Percentiles rank a stretch among this genome's conserved stretches.
phyloP scores from a whole-genome alignment of 805 yeast species.

The Saccharomyces mikatae region DNA sequence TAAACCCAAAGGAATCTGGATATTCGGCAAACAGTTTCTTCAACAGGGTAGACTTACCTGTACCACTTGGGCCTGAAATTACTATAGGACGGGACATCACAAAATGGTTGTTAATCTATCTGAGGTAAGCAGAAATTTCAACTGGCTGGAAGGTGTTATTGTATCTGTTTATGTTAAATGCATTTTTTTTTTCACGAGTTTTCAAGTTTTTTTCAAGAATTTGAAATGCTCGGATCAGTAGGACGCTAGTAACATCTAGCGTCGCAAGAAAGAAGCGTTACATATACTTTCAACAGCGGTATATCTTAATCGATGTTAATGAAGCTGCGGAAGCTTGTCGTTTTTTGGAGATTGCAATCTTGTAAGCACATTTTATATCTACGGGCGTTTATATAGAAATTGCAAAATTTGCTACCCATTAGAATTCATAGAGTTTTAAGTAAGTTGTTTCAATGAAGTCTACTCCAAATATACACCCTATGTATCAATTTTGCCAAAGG shows the following conservation, averaged over 20 bases:
- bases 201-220: neutral
- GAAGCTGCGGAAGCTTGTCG: neutral
- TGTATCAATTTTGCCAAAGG: neutral
- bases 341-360: no score
- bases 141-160: neutral
- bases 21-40: constrained; percentile 83
- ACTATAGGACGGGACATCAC: constrained; percentile 69
- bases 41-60: constrained; percentile 92
- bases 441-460: neutral
- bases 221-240: neutral
- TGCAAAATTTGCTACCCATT: neutral
- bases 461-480: no score
- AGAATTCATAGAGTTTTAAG: neutral
- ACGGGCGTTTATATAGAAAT: no score
- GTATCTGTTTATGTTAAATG: neutral
- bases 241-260: neutral
- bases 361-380: no score
- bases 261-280: neutral
- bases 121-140: neutral
- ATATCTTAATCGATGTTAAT: neutral
- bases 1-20: constrained; percentile 87
- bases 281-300: neutral
- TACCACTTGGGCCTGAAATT: constrained; percentile 91
- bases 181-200: neutral
- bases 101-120: neutral